phyloP scores from a whole-genome alignment of 306 rosid genomes.

The Hippophae gyantsensis region DNA sequence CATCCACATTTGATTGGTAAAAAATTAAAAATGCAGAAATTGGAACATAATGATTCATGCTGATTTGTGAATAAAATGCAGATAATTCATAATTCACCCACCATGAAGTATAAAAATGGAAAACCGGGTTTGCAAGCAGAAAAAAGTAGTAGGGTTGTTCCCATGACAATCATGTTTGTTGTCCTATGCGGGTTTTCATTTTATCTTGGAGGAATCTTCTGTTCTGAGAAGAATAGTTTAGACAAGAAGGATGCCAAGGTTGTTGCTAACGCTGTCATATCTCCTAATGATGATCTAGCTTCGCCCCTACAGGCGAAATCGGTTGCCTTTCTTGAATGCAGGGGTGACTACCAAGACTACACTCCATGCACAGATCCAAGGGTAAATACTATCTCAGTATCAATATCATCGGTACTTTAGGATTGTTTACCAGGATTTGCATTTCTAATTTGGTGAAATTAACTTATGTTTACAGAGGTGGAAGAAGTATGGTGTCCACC shows the following conservation, averaged over 20 bases:
- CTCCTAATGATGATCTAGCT: slow-evolving; percentile 34
- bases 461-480: slow-evolving; percentile 58
- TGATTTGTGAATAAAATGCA: slow-evolving; percentile 15
- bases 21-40: too few relatives aligned
- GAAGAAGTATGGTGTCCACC: slow-evolving; percentile 66
- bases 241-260: slow-evolving; percentile 20
- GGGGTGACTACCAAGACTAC: slow-evolving; percentile 65
- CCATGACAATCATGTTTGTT: slow-evolving; percentile 37
- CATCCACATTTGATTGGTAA: too few relatives aligned
- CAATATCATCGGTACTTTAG: slow-evolving; percentile 3
- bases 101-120: slow-evolving; percentile 89
- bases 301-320: slow-evolving; percentile 46
- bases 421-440: neutral
- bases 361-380: slow-evolving; percentile 99
- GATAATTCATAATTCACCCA: slow-evolving; percentile 32
- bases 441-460: slow-evolving; percentile 11
- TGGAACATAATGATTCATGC: too few relatives aligned
- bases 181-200: slow-evolving; percentile 70
- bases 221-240: slow-evolving; percentile 36
- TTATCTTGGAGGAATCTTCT: slow-evolving; percentile 78
- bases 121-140: slow-evolving; percentile 51
- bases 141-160: slow-evolving; percentile 41
- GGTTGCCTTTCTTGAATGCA: slow-evolving; percentile 50
- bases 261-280: slow-evolving; percentile 25
- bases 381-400: slow-evolving; percentile 34